Conservation (phyloP, 2,329 filamentous ascomycete species). For the Penicillium sp. region DNA sequence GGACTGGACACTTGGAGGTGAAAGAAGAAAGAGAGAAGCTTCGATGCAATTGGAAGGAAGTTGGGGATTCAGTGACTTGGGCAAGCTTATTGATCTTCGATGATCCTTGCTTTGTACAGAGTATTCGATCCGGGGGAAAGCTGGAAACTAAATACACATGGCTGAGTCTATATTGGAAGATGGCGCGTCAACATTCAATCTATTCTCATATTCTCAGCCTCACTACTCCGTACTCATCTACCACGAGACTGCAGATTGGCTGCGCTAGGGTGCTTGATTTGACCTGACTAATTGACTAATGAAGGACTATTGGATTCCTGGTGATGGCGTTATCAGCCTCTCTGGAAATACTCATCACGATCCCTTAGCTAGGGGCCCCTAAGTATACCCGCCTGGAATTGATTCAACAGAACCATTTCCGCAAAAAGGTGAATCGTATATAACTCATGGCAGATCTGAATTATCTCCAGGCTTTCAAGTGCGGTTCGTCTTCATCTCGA, state of each 20-base stretch:
- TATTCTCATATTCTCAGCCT: not conserved
- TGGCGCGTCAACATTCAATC: not conserved
- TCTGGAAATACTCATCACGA: not conserved
- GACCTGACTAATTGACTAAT: not conserved
- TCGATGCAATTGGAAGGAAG: not conserved
- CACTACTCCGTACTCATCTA: not conserved
- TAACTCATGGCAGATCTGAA: not conserved
- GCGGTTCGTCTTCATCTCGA: too few relatives aligned
- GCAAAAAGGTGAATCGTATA: not conserved
- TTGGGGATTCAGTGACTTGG: not conserved
- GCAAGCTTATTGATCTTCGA: conserved; percentile 5
- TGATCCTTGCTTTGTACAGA: not conserved
- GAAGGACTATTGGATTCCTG: not conserved
- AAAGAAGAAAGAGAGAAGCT: not conserved
- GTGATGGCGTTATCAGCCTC: not conserved
- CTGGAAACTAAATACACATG: too few relatives aligned
- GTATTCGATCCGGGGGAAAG: not conserved
- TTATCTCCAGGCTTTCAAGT: too few relatives aligned
- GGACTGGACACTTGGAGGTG: not conserved
- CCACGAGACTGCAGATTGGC: not conserved
- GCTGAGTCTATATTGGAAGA: not conserved
- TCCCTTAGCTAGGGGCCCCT: not conserved
- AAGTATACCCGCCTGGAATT: not conserved
- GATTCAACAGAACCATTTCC: not conserved
- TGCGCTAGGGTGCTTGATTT: not conserved